Conservation (phyloP, 345 rosid species). For the Salix arbutifolia region DNA sequence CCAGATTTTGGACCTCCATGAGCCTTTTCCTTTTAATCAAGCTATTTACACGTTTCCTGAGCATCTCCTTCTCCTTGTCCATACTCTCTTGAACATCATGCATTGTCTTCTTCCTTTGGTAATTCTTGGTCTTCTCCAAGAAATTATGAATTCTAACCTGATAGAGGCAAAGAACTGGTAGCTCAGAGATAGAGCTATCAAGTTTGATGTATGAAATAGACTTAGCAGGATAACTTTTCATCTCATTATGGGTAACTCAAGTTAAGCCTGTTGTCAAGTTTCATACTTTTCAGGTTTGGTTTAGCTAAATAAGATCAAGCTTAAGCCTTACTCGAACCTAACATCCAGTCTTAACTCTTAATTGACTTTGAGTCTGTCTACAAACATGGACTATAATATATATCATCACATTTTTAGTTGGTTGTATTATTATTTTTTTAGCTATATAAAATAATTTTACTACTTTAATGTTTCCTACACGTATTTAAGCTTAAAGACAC, state of each 20-base stretch:
- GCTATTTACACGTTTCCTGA: constrained; percentile 67
- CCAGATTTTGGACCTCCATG: constrained; percentile 61
- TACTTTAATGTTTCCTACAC: neutral
- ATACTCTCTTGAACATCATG: constrained; percentile 42
- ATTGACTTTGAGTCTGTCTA: neutral
- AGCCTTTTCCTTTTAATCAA: constrained; percentile 69
- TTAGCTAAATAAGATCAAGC: neutral
- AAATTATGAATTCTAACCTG: constrained; percentile 79
- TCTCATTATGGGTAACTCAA: neutral
- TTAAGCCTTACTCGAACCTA: neutral
- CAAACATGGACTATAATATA: neutral
- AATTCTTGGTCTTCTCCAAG: constrained; percentile 61
- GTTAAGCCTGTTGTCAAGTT: neutral
- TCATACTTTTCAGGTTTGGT: neutral
- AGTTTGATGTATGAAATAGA: neutral
- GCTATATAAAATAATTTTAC: neutral
- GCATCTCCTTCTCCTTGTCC: constrained; percentile 54
- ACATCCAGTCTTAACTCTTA: neutral
- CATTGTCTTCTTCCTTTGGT: constrained; percentile 40
- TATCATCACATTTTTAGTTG: neutral
- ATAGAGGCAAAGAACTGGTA: constrained; percentile 5
- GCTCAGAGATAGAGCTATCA: neutral
- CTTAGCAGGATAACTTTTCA: neutral
- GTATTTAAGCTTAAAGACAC: neutral
- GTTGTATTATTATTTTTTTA: neutral